phyloP scores from a whole-genome alignment of 768 basidiomycete genomes.

The Phylloporus sp. region DNA sequence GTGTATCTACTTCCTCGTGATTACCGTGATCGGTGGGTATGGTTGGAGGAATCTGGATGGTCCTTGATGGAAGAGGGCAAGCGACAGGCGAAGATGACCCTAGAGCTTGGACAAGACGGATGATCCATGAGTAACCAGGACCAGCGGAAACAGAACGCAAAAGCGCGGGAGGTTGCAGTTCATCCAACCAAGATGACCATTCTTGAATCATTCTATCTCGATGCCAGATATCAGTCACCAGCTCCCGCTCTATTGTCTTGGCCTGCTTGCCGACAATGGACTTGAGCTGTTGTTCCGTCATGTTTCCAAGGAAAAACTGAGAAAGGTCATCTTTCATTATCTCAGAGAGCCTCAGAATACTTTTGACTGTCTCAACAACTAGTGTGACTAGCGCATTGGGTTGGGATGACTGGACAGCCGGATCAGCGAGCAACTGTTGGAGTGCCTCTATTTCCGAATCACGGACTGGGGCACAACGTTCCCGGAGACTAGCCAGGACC shows the following conservation, averaged over 20 bases:
- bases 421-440: slow-evolving; percentile 33
- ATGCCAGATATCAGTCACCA: slow-evolving; percentile 52
- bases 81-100: slow-evolving; percentile 39
- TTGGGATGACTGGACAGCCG: slow-evolving; percentile 21
- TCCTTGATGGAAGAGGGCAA: slow-evolving; percentile 29
- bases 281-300: slow-evolving; percentile 60
- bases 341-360: slow-evolving; percentile 50
- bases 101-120: slow-evolving; percentile 44
- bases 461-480: slow-evolving; percentile 66
- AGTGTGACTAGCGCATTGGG: slow-evolving; percentile 40
- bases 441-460: slow-evolving; percentile 52
- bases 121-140: slow-evolving; percentile 39
- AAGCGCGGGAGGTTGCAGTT: slow-evolving; percentile 1
- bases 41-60: slow-evolving; percentile 7
- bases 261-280: slow-evolving; percentile 51
- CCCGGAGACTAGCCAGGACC: slow-evolving; percentile 45
- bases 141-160: slow-evolving; percentile 13
- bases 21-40: background rate
- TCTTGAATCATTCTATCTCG: slow-evolving; percentile 19
- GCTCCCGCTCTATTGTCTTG: slow-evolving; percentile 47
- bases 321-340: slow-evolving; percentile 70
- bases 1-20: background rate
- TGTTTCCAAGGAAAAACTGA: slow-evolving; percentile 57
- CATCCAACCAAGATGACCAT: slow-evolving; percentile 27
- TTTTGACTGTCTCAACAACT: slow-evolving; percentile 45